Conservation (phyloP, 495 filamentous ascomycete genomes). For the Lasiosphaeria miniovina region DNA sequence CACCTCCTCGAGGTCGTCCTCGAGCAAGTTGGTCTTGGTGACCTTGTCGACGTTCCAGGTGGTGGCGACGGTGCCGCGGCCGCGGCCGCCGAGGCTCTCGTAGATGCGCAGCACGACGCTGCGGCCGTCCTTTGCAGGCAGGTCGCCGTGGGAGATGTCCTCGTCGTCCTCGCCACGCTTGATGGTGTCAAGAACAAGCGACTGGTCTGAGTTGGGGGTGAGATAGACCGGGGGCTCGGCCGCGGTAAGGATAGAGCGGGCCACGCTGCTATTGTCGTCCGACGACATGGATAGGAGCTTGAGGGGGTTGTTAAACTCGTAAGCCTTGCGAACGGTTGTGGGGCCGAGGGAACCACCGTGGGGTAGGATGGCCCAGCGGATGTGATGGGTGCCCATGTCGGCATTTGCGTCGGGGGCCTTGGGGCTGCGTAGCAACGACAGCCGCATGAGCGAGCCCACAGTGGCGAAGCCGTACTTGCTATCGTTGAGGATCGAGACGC, state of each 20-base stretch:
- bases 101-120: slow-evolving; percentile 84
- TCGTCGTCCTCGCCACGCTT: slow-evolving; percentile 96
- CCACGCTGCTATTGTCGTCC: slow-evolving; percentile 17
- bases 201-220: slow-evolving; percentile 45
- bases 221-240: slow-evolving; percentile 52
- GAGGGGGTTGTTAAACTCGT: slow-evolving; percentile 86
- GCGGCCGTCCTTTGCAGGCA: slow-evolving; percentile 64
- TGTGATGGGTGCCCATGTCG: slow-evolving; percentile 88
- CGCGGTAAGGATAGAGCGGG: slow-evolving; percentile 26
- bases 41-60: slow-evolving; percentile 68
- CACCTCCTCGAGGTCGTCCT: slow-evolving; percentile 65
- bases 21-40: slow-evolving; percentile 75
- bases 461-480: slow-evolving; percentile 97
- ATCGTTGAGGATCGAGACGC: slow-evolving; percentile 92
- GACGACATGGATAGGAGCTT: slow-evolving; percentile 42
- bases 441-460: slow-evolving; percentile 83
- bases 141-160: slow-evolving; percentile 71
- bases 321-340: slow-evolving; percentile 76
- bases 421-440: slow-evolving; percentile 84
- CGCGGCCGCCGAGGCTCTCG: slow-evolving; percentile 84
- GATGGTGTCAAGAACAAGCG: slow-evolving; percentile 75
- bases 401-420: slow-evolving; percentile 95
- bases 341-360: slow-evolving; percentile 68
- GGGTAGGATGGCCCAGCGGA: slow-evolving; percentile 89
- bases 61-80: slow-evolving; percentile 62